phyloP scores from a whole-genome alignment of 2,329 filamentous ascomycete species.

The Trichoderma sp. region DNA sequence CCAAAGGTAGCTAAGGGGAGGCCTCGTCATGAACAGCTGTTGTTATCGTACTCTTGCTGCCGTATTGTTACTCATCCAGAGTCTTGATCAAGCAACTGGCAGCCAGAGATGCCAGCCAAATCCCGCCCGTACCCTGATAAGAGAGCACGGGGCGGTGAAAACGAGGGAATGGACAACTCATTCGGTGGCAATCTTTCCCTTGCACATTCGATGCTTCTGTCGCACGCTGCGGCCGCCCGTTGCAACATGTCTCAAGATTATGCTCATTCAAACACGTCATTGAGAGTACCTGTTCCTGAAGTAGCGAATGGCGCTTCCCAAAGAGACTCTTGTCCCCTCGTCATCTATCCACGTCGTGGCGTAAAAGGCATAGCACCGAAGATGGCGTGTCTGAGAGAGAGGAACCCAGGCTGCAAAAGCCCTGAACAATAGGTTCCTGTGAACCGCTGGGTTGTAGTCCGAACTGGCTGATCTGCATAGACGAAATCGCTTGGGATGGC shows the following conservation, averaged over 20 bases:
- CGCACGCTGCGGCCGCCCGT: conserved; percentile 12
- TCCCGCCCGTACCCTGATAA: not conserved
- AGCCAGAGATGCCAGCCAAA: not conserved
- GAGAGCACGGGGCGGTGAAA: not conserved
- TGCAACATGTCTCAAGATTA: conserved; percentile 24
- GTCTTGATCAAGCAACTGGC: not conserved
- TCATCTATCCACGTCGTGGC: not conserved
- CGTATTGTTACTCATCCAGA: not conserved
- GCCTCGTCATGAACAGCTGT: not conserved
- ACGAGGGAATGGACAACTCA: not conserved
- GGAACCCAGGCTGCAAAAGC: not conserved
- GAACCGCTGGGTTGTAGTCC: not conserved
- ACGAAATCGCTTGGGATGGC: not conserved
- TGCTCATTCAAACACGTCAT: conserved; percentile 12
- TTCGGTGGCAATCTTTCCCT: not conserved
- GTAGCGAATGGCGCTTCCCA: not conserved
- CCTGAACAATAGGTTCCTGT: not conserved
- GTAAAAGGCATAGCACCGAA: not conserved
- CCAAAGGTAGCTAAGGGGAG: not conserved
- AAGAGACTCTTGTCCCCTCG: not conserved
- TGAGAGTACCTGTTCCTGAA: not conserved
- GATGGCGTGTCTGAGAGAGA: not conserved
- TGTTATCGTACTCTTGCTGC: not conserved
- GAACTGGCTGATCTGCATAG: too few species aligned
- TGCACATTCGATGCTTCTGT: conserved; percentile 5